These are phyloP conservation scores for Leccinum fibrillosum DNA, from an alignment of 768 basidiomycete genomes.

Conservation along the genomic window DNA sequence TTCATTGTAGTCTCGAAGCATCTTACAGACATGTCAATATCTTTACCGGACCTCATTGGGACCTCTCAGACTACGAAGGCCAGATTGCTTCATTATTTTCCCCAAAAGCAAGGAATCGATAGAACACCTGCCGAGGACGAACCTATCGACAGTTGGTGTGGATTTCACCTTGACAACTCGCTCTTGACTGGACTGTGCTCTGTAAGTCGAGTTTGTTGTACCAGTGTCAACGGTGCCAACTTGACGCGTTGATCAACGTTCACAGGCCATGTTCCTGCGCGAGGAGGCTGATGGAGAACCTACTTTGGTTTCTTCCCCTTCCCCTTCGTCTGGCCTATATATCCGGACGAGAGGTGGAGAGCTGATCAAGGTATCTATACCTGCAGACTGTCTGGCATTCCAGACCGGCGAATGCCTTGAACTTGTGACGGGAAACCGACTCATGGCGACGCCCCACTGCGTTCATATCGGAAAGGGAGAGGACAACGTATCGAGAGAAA, in stretches of 20 bases:
- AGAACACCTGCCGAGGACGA: conserved; percentile 48
- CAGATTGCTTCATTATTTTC: conserved; percentile 94
- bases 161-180: conserved; percentile 92
- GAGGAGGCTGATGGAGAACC: conserved; percentile 42
- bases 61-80: conserved; percentile 86
- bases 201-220: conserved; percentile 37
- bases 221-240: not conserved
- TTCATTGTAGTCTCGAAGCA: conserved; percentile 53
- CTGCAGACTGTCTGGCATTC: conserved; percentile 82
- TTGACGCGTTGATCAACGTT: conserved; percentile 5
- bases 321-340: conserved; percentile 80
- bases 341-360: conserved; percentile 82
- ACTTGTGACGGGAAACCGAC: conserved; percentile 73
- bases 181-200: conserved; percentile 91
- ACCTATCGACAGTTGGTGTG: conserved; percentile 87
- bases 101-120: conserved; percentile 46
- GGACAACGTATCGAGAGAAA: conserved; percentile 71
- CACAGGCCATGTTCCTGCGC: conserved; percentile 80
- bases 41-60: conserved; percentile 68
- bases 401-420: conserved; percentile 97
- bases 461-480: conserved; percentile 68
- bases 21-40: conserved; percentile 58
- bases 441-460: conserved; percentile 93
- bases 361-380: conserved; percentile 83
- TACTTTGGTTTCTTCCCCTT: conserved; percentile 59